Conservation (phyloP, 169 alveolate species). For the Ichthyophthirius multifiliis region DNA sequence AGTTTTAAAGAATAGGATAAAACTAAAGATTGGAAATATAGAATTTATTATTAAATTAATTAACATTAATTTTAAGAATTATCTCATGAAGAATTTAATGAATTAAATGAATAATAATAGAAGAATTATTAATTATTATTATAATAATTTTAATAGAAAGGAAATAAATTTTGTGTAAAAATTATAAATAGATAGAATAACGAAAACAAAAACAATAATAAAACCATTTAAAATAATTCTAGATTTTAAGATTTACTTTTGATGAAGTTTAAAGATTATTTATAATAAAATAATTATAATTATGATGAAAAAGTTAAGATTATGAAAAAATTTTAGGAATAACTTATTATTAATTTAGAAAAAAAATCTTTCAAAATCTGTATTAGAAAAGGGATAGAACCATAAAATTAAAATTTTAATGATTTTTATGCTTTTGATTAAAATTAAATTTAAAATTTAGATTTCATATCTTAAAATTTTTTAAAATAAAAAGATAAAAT, state of each 20-base stretch:
- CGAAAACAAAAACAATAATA: neutral
- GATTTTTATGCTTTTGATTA: neutral
- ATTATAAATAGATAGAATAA: neutral
- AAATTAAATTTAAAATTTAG: too few relatives aligned
- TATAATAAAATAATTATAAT: neutral
- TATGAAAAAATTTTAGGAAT: neutral
- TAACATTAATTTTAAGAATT: neutral
- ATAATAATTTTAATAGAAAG: neutral
- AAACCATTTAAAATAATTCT: neutral
- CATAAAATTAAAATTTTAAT: neutral
- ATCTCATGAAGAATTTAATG: neutral
- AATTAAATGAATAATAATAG: neutral
- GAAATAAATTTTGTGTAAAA: neutral
- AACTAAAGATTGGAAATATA: constrained; percentile 2
- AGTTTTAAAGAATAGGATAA: too few relatives aligned
- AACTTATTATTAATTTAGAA: neutral
- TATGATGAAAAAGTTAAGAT: neutral
- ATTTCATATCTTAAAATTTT: too few relatives aligned
- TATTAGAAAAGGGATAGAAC: neutral
- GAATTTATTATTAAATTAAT: neutral
- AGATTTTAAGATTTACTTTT: neutral
- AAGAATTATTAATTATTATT: neutral
- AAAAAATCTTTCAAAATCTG: neutral
- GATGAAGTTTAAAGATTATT: neutral
- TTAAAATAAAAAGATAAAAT: too few relatives aligned